Percentiles rank a stretch among this genome's conserved stretches.
Evolutionary conservation across 148 eudicot genomes (phyloP).

Genomic region (Arctostaphylos glauca): DNA sequence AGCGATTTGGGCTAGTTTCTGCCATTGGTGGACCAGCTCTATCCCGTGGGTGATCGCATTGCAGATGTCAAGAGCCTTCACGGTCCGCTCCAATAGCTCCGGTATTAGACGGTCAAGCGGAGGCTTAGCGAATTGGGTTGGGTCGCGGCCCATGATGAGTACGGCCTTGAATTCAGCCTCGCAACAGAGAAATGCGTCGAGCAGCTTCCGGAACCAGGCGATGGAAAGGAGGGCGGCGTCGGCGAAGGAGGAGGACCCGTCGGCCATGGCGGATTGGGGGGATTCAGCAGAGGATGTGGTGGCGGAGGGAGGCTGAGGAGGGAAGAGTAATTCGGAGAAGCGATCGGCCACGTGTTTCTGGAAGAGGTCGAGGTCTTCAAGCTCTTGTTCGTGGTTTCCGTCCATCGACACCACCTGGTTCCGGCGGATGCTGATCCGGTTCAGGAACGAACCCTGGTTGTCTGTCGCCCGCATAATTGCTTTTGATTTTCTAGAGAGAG

Average conservation of each 20-base stretch:
- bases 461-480: constrained; percentile 46
- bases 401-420: constrained; percentile 75
- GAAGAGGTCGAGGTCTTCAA: constrained; percentile 66
- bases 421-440: constrained; percentile 78
- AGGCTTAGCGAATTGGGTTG: constrained; percentile 53
- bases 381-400: constrained; percentile 37
- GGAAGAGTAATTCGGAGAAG: constrained; percentile 47
- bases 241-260: constrained; percentile 3
- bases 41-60: constrained; percentile 74
- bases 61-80: constrained; percentile 78
- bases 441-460: constrained; percentile 73
- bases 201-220: constrained; percentile 67
- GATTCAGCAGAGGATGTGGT: not conserved
- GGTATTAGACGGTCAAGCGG: constrained; percentile 71
- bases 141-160: constrained; percentile 62
- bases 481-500: constrained; percentile 5
- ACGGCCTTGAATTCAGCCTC: constrained; percentile 87
- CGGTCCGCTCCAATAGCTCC: constrained; percentile 62
- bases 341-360: constrained; percentile 63
- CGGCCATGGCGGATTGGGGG: constrained; percentile 9
- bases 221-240: constrained; percentile 49
- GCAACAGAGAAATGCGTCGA: constrained; percentile 72
- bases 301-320: constrained; percentile 8
- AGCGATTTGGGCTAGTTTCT: constrained; percentile 55
- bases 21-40: constrained; percentile 59